Evolutionary conservation across 148 eudicot genomes (phyloP).

Genomic region (Vaccinium corymbosum): DNA sequence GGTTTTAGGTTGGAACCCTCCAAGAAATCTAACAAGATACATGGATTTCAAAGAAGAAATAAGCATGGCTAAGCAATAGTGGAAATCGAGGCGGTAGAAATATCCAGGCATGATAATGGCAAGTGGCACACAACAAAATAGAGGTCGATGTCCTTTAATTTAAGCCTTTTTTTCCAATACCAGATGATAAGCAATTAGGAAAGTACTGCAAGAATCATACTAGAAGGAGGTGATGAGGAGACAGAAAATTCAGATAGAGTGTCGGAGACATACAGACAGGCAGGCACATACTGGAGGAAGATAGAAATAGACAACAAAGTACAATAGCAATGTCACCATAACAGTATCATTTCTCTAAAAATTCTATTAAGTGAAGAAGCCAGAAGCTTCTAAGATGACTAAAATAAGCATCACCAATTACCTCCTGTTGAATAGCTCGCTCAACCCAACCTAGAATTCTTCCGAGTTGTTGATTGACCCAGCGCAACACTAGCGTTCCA

Average conservation of each 20-base stretch:
- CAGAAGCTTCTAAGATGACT: constrained; percentile 1
- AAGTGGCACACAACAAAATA: background rate
- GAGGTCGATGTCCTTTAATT: background rate
- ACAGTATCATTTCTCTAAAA: background rate
- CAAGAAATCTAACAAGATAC: background rate
- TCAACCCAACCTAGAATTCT: constrained; percentile 85
- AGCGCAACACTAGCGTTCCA: constrained; percentile 94
- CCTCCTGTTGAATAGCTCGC: constrained; percentile 98
- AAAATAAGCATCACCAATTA: constrained; percentile 25
- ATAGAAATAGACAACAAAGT: background rate
- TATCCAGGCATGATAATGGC: constrained; percentile 1
- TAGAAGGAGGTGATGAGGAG: background rate
- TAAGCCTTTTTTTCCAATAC: background rate
- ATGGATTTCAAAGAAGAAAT: background rate
- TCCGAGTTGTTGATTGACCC: constrained; percentile 93
- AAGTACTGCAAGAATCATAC: background rate
- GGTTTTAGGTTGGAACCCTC: no score
- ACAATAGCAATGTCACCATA: background rate
- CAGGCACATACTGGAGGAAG: background rate
- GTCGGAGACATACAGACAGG: background rate
- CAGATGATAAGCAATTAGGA: background rate
- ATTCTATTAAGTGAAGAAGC: background rate
- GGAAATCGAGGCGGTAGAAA: background rate
- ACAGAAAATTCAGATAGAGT: background rate
- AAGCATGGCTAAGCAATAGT: constrained; percentile 4